Evolutionary conservation across 768 basidiomycete genomes (phyloP), one percentile per base, ranked within the genome.

Genomic region (Rickenella mellea): DNA sequence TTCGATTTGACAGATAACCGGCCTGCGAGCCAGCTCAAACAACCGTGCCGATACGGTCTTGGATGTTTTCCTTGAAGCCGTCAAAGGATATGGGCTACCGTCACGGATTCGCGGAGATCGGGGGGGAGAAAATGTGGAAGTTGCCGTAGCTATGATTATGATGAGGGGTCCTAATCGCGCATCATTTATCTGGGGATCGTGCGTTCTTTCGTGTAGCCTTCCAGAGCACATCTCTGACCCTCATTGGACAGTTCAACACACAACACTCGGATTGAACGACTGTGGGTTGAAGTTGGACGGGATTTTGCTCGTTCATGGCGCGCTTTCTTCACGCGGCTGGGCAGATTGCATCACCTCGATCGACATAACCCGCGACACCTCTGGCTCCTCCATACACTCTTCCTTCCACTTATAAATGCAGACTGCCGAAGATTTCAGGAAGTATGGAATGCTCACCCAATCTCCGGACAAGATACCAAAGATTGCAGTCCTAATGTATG

Each of bases 321-420:
- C 1, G 66, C 61, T 0, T 71, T 73, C 44, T 74, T 74, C 30
- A 48, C 35, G 0, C 48, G 53, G 0, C 55, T 73, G 0, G 68
- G 69, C 31, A 9, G 42, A 0, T 39, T 56, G 1, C 68, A 73
- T 45, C 11, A 32, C 2, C 58, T 74, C 0, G 52, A 73, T 35
- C 15, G 41, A 0, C 39, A 44, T 0, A 51, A 69, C 17, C 43
- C 55, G 0, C 9, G 41, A 10, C 70, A 73, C 45, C 46, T 68
- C 0, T 73, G 72, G 72, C 54, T 74, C 0, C 49, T 74, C 0
- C 67, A 71, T 20, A 20, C 25, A 26, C 51, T 73, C 0, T 73
- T 72, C 44, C 56, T 73, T 0, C 42, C 52, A 2, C 27, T 27
- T 0, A 60, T 73, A 19, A 65, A 70, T 27, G 12, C 40, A 0